Evolutionary conservation across 140 eudicot genomes (phyloP).

Genomic region (Bidens hawaiensis): DNA sequence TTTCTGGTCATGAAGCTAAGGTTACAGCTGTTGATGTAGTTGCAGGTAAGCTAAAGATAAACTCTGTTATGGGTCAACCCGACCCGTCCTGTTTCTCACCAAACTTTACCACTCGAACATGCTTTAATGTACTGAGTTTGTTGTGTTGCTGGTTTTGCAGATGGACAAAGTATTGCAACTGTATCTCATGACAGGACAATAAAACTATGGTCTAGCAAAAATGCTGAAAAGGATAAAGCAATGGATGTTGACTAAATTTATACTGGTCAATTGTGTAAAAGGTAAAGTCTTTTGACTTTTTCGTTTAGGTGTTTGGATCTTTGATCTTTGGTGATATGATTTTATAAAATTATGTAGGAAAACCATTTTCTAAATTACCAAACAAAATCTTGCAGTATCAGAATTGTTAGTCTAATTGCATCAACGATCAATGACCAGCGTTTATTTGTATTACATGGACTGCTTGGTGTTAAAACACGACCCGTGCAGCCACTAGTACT

Average conservation of each 20-base stretch:
- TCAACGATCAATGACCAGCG: too few species aligned
- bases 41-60: slow-evolving; percentile 53
- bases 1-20: slow-evolving; percentile 88
- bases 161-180: slow-evolving; percentile 76
- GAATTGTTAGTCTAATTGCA: not conserved
- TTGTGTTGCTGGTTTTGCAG: slow-evolving; percentile 41
- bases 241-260: slow-evolving; percentile 72
- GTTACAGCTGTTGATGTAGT: slow-evolving; percentile 74
- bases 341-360: not conserved
- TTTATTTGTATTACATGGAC: too few species aligned
- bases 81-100: not conserved
- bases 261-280: not conserved
- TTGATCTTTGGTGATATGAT: not conserved
- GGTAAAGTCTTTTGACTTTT: not conserved
- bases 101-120: not conserved
- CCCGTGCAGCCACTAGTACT: too few species aligned
- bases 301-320: not conserved
- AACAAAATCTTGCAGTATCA: too few species aligned
- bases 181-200: slow-evolving; percentile 92
- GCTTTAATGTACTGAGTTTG: not conserved
- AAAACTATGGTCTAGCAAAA: slow-evolving; percentile 76
- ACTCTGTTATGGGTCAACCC: not conserved
- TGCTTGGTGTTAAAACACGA: too few species aligned
- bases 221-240: slow-evolving; percentile 46
- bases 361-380: not conserved